Conservation (phyloP, 2,329 filamentous ascomycete genomes). For the Nemania sp. region DNA sequence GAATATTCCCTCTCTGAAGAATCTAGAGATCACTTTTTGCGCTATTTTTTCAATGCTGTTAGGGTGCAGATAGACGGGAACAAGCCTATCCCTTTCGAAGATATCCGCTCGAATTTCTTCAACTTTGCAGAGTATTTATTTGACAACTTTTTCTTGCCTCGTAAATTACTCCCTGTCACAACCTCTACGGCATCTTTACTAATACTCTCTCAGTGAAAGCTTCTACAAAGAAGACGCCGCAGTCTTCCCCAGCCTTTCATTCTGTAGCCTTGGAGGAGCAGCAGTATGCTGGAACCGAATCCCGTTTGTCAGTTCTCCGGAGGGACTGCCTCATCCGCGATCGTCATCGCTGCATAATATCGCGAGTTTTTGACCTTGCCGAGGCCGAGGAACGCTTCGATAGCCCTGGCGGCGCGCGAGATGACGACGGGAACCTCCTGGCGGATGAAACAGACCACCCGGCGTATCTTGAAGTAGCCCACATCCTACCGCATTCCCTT, state of each 20-base stretch:
- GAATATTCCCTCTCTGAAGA: slow-evolving; percentile 31
- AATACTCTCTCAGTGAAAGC: slow-evolving; percentile 34
- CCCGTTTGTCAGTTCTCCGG: slow-evolving; percentile 34
- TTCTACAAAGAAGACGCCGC: slow-evolving; percentile 33
- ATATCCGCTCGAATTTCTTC: slow-evolving; percentile 23
- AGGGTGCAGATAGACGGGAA: slow-evolving; percentile 25
- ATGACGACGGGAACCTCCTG: slow-evolving; percentile 35
- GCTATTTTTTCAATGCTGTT: slow-evolving; percentile 33
- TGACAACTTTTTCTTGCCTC: slow-evolving; percentile 36
- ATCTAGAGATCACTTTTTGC: slow-evolving; percentile 35
- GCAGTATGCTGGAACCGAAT: slow-evolving; percentile 31
- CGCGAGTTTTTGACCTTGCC: slow-evolving; percentile 29
- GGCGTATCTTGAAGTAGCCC: slow-evolving; percentile 9
- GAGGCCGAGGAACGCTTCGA: slow-evolving; percentile 17
- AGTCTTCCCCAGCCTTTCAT: slow-evolving; percentile 33
- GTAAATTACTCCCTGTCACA: no score
- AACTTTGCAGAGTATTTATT: slow-evolving; percentile 37
- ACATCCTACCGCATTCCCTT: slow-evolving; percentile 20
- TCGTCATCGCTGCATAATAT: slow-evolving; percentile 38
- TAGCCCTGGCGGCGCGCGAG: slow-evolving; percentile 19
- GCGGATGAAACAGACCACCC: not conserved
- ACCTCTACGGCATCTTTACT: slow-evolving; percentile 5
- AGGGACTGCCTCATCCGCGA: slow-evolving; percentile 36
- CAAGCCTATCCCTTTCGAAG: slow-evolving; percentile 26
- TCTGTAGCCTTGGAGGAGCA: slow-evolving; percentile 30